phyloP scores from a whole-genome alignment of 768 basidiomycete genomes.

The Antrodiella citrinella region DNA sequence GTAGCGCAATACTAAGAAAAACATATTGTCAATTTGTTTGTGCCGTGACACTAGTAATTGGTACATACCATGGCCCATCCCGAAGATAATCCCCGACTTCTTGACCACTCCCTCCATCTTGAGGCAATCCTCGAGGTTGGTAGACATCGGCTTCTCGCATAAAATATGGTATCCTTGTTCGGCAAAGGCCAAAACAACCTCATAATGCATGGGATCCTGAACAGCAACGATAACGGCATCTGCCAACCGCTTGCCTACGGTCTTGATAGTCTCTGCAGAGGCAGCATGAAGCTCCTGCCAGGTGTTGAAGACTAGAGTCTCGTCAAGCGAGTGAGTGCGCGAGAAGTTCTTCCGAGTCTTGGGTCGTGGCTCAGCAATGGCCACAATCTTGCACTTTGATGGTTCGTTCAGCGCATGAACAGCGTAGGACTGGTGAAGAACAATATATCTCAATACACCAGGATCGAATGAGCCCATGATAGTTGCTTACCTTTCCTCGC shows the following conservation, averaged over 20 bases:
- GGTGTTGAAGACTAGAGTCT: constrained; percentile 59
- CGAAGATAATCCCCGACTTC: constrained; percentile 68
- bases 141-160: constrained; percentile 93
- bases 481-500: constrained; percentile 57
- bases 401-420: constrained; percentile 54
- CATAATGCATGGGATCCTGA: constrained; percentile 72
- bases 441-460: background rate
- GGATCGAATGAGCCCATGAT: background rate
- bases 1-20: constrained; percentile 71
- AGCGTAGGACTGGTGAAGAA: constrained; percentile 45
- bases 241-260: constrained; percentile 62
- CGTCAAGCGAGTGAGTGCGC: constrained; percentile 47
- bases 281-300: constrained; percentile 68
- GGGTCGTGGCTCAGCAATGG: constrained; percentile 77
- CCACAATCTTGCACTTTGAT: constrained; percentile 63
- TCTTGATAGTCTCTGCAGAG: constrained; percentile 56
- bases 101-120: constrained; percentile 67
- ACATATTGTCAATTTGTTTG: background rate
- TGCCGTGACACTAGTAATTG: constrained; percentile 1
- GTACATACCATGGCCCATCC: constrained; percentile 73
- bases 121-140: constrained; percentile 61
- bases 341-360: constrained; percentile 56
- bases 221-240: constrained; percentile 80
- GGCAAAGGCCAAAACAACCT: constrained; percentile 68
- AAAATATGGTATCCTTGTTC: constrained; percentile 81